Evolutionary conservation across 1,284 basidiomycete genomes (phyloP).

Genomic region (Meira miltonrushii): DNA sequence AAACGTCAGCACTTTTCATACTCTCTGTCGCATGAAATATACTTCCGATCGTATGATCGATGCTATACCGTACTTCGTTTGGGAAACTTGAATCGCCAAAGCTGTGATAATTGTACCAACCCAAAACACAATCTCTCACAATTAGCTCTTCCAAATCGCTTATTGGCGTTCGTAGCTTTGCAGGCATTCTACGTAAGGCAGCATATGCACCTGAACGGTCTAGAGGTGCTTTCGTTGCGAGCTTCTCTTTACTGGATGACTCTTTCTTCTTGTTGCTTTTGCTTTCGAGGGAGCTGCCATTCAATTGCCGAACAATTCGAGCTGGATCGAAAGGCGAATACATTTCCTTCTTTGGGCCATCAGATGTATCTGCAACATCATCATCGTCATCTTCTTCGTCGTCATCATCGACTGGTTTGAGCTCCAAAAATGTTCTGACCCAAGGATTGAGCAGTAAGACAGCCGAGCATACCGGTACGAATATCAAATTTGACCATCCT

Average conservation of each 20-base stretch:
- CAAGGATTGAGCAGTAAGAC: constrained; percentile 40
- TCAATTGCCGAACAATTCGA: constrained; percentile 11
- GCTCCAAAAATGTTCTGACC: constrained; percentile 41
- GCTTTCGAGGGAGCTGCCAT: constrained; percentile 19
- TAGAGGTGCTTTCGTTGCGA: neutral
- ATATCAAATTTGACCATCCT: constrained; percentile 13
- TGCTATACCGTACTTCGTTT: constrained; percentile 27
- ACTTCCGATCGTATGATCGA: constrained; percentile 31
- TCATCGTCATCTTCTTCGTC: too few relatives aligned
- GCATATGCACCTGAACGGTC: constrained; percentile 1
- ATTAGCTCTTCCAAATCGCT: constrained; percentile 27
- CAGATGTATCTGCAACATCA: too few relatives aligned
- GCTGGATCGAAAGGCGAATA: constrained; percentile 9
- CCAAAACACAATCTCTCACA: constrained; percentile 38
- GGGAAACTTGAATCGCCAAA: constrained; percentile 39
- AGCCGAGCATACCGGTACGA: constrained; percentile 9
- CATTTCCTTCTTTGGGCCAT: too few relatives aligned
- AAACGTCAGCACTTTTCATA: constrained; percentile 28
- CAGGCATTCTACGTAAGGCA: constrained; percentile 1
- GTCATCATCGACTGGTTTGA: constrained; percentile 11
- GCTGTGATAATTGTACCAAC: constrained; percentile 39
- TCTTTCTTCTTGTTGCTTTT: constrained; percentile 18
- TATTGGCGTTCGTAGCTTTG: constrained; percentile 16
- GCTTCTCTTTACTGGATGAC: neutral
- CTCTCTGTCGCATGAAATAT: constrained; percentile 24